Evolutionary conservation across 2,329 filamentous ascomycete genomes (phyloP).

Genomic region (Hypoxylon sp.): DNA sequence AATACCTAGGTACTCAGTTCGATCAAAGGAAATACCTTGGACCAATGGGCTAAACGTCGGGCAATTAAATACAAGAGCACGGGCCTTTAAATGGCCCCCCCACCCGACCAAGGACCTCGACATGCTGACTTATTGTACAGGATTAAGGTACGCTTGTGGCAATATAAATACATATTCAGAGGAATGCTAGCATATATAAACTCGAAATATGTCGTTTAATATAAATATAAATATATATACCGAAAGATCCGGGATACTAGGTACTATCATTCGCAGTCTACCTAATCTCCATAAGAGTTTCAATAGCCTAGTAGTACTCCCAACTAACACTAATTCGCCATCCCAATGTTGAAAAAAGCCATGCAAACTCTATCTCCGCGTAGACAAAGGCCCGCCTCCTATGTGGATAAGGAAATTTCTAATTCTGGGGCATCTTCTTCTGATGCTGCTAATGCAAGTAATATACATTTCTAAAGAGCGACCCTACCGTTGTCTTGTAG

Average conservation of each 20-base stretch:
- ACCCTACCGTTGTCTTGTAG: constrained; percentile 1
- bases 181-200: neutral
- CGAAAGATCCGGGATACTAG: neutral
- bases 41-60: constrained; percentile 46
- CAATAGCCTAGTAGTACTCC: constrained; percentile 12
- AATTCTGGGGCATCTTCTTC: constrained; percentile 31
- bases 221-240: neutral
- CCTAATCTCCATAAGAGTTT: constrained; percentile 8
- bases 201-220: neutral
- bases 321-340: constrained; percentile 14
- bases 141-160: no score
- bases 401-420: constrained; percentile 19
- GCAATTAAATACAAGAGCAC: neutral
- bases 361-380: constrained; percentile 35
- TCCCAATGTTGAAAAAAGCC: constrained; percentile 20
- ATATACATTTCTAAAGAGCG: constrained; percentile 45
- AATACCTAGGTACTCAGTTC: constrained; percentile 16
- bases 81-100: no score
- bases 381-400: constrained; percentile 18
- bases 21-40: constrained; percentile 15
- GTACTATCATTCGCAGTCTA: constrained; percentile 24
- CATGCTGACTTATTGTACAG: no score
- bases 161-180: no score
- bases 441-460: constrained; percentile 47
- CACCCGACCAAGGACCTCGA: no score